Evolutionary conservation across 257 asterid species (phyloP), one percentile per base, ranked within the genome.

Genomic region (Gardenia jasminoides): DNA sequence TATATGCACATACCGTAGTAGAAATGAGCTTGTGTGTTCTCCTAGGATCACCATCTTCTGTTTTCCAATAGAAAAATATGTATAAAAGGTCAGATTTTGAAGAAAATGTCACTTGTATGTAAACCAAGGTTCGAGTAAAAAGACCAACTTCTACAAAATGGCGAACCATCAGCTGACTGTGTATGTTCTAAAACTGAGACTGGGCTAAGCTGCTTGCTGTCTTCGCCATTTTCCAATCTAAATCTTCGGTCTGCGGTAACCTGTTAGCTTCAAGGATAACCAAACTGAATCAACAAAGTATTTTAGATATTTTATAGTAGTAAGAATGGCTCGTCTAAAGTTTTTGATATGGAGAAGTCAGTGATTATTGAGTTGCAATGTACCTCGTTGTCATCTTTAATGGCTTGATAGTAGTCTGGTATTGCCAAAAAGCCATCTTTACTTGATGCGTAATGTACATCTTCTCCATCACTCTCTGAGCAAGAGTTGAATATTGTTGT

Each of bases 111-210:
- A 44, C 15, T 52, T 54, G 4, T 24, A 8, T 30, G 0, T 33
- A 47, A 30, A 4, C 13, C 0, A 41, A 75, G 31, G 64, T 66
- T 50, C 56, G 54, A 26, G 61, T 1, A 46, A 71, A 30, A 31
- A 3, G 54, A 74, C 84, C 77, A 83, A 90, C 93, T 82, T 46
- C 83, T 78, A 61, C 83, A 83, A 79, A 77, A 33, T 67, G 90
- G 89, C 70, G 91, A 84, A 10, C 73, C 88, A 76, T 85, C 84
- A 71, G 79, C 80, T 2, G 85, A 76, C 83, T 88, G 82, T 77
- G 89, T 78, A 83, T 87, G 93, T 82, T 90, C 90, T 73, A 91
- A 87, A 52, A 90, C 90, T 44, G 96, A 93, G 43, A 87, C 85
- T 69, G 97, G 95, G 79, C 94, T 89, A 59, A 90, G 88, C 81